Conservation (phyloP, 2,329 filamentous ascomycete species). For the Alternaria sp. region DNA sequence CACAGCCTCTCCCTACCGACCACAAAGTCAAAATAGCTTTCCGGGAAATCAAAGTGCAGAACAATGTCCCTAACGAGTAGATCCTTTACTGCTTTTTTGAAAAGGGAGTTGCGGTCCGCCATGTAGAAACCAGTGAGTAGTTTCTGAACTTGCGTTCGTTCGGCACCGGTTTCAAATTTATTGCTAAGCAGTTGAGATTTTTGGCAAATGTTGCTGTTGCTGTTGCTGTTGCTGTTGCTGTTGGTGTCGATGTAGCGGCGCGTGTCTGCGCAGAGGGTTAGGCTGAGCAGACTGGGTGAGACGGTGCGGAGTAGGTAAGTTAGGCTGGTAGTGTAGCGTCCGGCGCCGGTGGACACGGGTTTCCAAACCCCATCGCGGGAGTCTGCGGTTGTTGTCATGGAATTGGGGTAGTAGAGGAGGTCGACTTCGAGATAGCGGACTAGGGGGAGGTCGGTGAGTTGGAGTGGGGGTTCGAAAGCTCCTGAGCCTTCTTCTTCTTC, state of each 20-base stretch:
- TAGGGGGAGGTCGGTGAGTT: slow-evolving; percentile 27
- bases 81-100: slow-evolving; percentile 27
- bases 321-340: slow-evolving; percentile 36
- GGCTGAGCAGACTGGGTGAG: slow-evolving; percentile 16
- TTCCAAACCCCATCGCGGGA: slow-evolving; percentile 25
- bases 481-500: slow-evolving; percentile 18
- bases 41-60: slow-evolving; percentile 42
- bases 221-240: neutral
- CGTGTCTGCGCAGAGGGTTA: slow-evolving; percentile 29
- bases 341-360: slow-evolving; percentile 26
- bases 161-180: slow-evolving; percentile 9
- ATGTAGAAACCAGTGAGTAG: slow-evolving; percentile 38
- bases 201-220: neutral
- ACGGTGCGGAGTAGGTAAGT: slow-evolving; percentile 25
- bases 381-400: slow-evolving; percentile 14
- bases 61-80: slow-evolving; percentile 24
- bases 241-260: slow-evolving; percentile 17
- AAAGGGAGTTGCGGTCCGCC: slow-evolving; percentile 30
- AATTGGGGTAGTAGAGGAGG: slow-evolving; percentile 36
- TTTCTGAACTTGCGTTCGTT: slow-evolving; percentile 30
- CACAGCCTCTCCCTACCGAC: slow-evolving; percentile 26
- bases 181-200: slow-evolving; percentile 5
- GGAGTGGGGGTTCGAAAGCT: slow-evolving; percentile 42
- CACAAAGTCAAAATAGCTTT: slow-evolving; percentile 38
- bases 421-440: slow-evolving; percentile 43